Evolutionary conservation across 345 rosid genomes (phyloP), one percentile per base, ranked within the genome.

Genomic region (Brassica juncea): DNA sequence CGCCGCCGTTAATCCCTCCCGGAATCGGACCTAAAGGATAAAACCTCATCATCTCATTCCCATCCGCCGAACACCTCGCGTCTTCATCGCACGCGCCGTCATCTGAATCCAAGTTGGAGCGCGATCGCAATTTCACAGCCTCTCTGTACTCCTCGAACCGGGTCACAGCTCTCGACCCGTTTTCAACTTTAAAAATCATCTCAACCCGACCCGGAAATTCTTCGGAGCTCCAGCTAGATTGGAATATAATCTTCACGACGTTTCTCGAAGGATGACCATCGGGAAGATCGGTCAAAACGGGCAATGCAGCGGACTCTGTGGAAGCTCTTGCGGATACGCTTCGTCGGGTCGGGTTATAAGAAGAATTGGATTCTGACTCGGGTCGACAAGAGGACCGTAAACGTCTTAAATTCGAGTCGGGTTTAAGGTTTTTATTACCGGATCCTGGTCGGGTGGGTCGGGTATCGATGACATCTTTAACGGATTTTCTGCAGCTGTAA

Each of bases 41-140:
- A 77, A 95, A 95, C 79, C 98, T 89, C 98, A 95, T 95, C 76
- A 91, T 88, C 85, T 95, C 99, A 77, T 95, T 95, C 49, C 99
- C 98, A 34, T 95, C 99, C 11, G 98, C 98, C 32, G 84, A 82
- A 80, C 98, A 93, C 84, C 99, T 79, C 14, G 89, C 94, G 25
- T 88, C 85, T 76, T 91, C 97, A 76, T 95, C 96, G 83, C 87
- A 76, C 58, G 88, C 78, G 30, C 82, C 72, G 37, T 79, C n/a
- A 3, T 57, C 68, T 4, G 61, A 84, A 65, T 27, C 77, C 7
- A 72, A 1, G 23, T 78, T 62, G 12, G 31, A 32, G 0, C 82
- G 81, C 27, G 89, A 89, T 8, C 92, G 83, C 16, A 82, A 76
- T 73, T 91, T 89, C 6, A 93, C 99, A n/a, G 61, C 61, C 76